These are phyloP conservation scores for Aphanomyces cochlioides DNA, from an alignment of 352 stramenopile species.

Conservation along the genomic window DNA sequence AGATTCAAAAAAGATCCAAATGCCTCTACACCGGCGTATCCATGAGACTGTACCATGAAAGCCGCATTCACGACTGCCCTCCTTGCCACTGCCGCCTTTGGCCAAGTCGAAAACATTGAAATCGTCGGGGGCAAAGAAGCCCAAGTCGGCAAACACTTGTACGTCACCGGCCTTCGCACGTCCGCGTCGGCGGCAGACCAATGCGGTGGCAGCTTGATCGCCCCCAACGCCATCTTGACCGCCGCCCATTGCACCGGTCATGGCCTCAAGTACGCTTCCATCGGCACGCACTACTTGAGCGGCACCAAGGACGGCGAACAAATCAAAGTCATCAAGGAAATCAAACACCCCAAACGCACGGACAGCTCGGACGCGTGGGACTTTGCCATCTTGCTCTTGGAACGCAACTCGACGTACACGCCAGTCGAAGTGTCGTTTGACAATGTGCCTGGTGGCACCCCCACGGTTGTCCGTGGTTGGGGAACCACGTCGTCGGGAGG, in stretches of 20 bases:
- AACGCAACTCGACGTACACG: slow-evolving; percentile 33
- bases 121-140: slow-evolving; percentile 5
- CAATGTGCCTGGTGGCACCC: slow-evolving; percentile 37
- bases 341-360: slow-evolving; percentile 34
- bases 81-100: no score
- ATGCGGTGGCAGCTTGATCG: slow-evolving; percentile 64
- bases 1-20: no score
- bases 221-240: slow-evolving; percentile 57
- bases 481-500: slow-evolving; percentile 35
- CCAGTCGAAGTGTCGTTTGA: slow-evolving; percentile 43
- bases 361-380: slow-evolving; percentile 41
- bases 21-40: no score
- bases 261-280: slow-evolving; percentile 42
- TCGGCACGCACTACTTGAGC: slow-evolving; percentile 54
- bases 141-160: slow-evolving; percentile 37
- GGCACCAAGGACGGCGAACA: slow-evolving; percentile 37
- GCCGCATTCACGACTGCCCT: no score
- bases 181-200: slow-evolving; percentile 40
- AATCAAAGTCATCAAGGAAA: slow-evolving; percentile 38
- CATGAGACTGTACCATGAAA: no score
- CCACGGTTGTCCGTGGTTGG: slow-evolving; percentile 37
- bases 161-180: slow-evolving; percentile 45
- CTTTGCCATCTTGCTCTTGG: slow-evolving; percentile 42
- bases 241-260: slow-evolving; percentile 47
- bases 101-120: slow-evolving; percentile 2